Percentiles rank a stretch among this genome's conserved stretches.
Evolutionary conservation across 2,329 filamentous ascomycete species (phyloP).

Genomic region (Paramyrothecium sp.): DNA sequence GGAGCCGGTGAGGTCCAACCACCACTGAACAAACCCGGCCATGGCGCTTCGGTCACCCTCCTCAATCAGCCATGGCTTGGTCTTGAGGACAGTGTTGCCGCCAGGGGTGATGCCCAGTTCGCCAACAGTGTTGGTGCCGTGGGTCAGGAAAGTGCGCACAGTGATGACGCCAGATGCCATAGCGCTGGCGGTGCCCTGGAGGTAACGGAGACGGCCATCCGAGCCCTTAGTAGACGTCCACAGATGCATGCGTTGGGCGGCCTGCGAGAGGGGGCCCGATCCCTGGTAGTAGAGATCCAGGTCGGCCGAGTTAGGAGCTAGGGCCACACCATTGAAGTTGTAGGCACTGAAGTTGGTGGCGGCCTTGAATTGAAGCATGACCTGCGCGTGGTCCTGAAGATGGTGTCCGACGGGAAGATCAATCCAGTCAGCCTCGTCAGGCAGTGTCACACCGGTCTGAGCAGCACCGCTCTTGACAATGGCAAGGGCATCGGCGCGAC

Average conservation of each 20-base stretch:
- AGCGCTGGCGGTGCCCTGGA: constrained; percentile 20
- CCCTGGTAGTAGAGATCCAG: constrained; percentile 21
- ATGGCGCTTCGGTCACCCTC: constrained; percentile 20
- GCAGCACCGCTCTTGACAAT: constrained; percentile 39
- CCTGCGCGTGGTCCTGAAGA: constrained; percentile 52
- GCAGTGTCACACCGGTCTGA: constrained; percentile 50
- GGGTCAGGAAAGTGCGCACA: constrained; percentile 18
- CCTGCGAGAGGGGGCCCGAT: constrained; percentile 21
- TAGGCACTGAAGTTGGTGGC: constrained; percentile 20
- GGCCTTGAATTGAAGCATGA: constrained; percentile 23
- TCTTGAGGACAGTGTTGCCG: constrained; percentile 23
- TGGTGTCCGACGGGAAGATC: constrained; percentile 57
- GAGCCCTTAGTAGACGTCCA: constrained; percentile 21
- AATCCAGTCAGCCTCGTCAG: constrained; percentile 49
- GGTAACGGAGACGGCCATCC: constrained; percentile 18
- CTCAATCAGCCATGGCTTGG: constrained; percentile 23
- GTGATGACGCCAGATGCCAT: constrained; percentile 20
- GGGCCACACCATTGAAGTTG: constrained; percentile 18
- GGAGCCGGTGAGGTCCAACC: constrained; percentile 15
- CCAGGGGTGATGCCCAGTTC: constrained; percentile 19
- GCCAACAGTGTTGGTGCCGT: constrained; percentile 18
- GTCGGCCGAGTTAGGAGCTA: constrained; percentile 11
- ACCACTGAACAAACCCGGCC: constrained; percentile 20
- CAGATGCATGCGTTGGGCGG: constrained; percentile 23
- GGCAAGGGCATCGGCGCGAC: constrained; percentile 55